Evolutionary conservation across 169 alveolate genomes (phyloP).

Genomic region (Plasmodium vivax): DNA sequence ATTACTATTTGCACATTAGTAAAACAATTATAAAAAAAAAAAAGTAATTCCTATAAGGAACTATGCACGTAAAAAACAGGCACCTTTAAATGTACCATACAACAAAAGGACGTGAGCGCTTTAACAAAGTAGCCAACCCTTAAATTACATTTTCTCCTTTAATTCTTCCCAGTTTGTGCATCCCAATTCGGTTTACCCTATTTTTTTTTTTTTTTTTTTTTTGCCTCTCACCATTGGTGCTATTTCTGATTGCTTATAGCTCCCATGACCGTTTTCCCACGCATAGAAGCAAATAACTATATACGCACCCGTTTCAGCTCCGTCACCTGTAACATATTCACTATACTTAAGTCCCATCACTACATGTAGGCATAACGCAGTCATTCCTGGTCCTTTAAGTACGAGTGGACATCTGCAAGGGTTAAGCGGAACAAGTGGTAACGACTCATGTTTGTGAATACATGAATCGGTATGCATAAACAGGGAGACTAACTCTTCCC

Average conservation of each 20-base stretch:
- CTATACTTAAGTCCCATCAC: background rate
- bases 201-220: background rate
- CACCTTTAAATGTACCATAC: background rate
- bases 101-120: background rate
- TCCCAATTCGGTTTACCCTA: background rate
- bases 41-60: background rate
- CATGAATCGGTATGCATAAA: background rate
- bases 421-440: background rate
- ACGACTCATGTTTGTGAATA: background rate
- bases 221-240: background rate
- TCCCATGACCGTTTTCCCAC: background rate
- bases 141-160: background rate
- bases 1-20: background rate
- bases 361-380: background rate
- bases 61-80: background rate
- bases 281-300: background rate
- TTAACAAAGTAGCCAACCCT: background rate
- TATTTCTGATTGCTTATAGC: background rate
- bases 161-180: background rate
- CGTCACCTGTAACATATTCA: background rate
- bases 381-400: slow-evolving; percentile 29
- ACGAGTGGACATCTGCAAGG: slow-evolving; percentile 61
- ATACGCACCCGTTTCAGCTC: background rate
- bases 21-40: slow-evolving; percentile 13
- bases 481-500: background rate